Base-by-base conservation (phyloP, 163 green algal species). In the Chlorella variabilis region DNA sequence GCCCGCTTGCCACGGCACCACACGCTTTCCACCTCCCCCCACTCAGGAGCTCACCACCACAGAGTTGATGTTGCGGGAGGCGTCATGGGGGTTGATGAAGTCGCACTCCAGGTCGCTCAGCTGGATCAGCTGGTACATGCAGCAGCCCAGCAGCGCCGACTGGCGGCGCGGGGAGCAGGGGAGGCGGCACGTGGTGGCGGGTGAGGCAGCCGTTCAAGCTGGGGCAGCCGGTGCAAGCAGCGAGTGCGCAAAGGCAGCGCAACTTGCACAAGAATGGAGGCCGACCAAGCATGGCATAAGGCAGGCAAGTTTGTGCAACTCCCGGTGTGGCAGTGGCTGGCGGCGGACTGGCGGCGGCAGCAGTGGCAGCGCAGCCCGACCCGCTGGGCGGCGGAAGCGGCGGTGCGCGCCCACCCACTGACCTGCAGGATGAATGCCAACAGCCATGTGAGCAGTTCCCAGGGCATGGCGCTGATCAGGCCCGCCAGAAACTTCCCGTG, bases 51-150 rank as follows among this genome's bases (percentile, higher is more conserved):
- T 78, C n/a, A 95, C 85, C 81, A 94, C 86, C 58, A 93, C 90
- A 38, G 61, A 80, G 80, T 98, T 98, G 59, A 97, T 83, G n/a
- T 86, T 89, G n/a, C 54, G 75, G 13, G 90, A 88, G 0, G 93
- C 87, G 74, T 98, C 94, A 67, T 96, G 95, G 2, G 94, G 94
- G 78, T 98, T 98, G 31, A 97, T 91, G 71, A 94, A 93, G 65
- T 98, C 94, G 48, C 92, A 93, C 65, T 98, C 93, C 29, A 98
- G 81, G 77, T 98, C 94, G 8, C 92, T 93, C 2, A 97, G 79
- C 23, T 85, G 90, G 27, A 98, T 93, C 11, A 97, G 85, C 87
- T 95, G 89, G 71, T 89, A 84, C 76, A 89, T 74, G 59, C 36
- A 77, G 33, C 71, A 58, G 36, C 66, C 70, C 4, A 86, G 77